A percentile compares a stretch with the other conserved stretches of the same genome.
Evolutionary conservation across 2,329 filamentous ascomycete species (phyloP).

Genomic region (Davidsoniella eucalypti): DNA sequence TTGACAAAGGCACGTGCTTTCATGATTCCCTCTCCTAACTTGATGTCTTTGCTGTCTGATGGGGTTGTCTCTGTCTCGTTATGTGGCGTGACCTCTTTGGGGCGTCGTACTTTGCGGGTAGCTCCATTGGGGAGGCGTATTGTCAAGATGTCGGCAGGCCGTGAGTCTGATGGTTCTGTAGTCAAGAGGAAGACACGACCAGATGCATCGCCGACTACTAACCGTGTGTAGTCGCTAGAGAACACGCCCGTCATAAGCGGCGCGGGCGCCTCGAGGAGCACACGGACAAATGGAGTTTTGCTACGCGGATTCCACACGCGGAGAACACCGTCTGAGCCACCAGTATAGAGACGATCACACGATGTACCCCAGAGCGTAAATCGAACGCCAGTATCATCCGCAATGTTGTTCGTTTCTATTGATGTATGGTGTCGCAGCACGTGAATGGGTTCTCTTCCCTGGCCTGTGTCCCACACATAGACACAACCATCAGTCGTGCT

Average conservation of each 20-base stretch:
- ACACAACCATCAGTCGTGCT: slow-evolving; percentile 44
- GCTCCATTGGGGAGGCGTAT: slow-evolving; percentile 20
- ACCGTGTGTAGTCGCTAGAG: slow-evolving; percentile 35
- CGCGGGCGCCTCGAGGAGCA: slow-evolving; percentile 36
- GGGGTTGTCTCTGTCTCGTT: slow-evolving; percentile 21
- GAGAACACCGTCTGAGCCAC: slow-evolving; percentile 44
- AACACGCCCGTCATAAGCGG: slow-evolving; percentile 43
- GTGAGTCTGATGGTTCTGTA: slow-evolving; percentile 28
- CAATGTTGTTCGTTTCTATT: slow-evolving; percentile 29
- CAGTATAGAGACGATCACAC: slow-evolving; percentile 42
- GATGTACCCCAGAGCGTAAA: slow-evolving; percentile 45
- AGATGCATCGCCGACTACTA: slow-evolving; percentile 44
- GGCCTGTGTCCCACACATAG: slow-evolving; percentile 46
- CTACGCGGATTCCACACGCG: slow-evolving; percentile 45
- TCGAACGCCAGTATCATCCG: slow-evolving; percentile 45
- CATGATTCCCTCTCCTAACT: slow-evolving; percentile 15
- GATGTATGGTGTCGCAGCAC: slow-evolving; percentile 34
- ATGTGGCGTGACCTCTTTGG: slow-evolving; percentile 34
- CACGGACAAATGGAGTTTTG: slow-evolving; percentile 26
- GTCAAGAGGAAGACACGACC: slow-evolving; percentile 42
- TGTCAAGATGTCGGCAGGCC: slow-evolving; percentile 20
- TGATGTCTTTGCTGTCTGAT: background rate
- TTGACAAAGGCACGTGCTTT: slow-evolving; percentile 23
- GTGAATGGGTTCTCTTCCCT: slow-evolving; percentile 38
- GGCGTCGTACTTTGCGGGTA: slow-evolving; percentile 25